Conservation (phyloP, 768 basidiomycete genomes). For the Mycena sanguinolenta region DNA sequence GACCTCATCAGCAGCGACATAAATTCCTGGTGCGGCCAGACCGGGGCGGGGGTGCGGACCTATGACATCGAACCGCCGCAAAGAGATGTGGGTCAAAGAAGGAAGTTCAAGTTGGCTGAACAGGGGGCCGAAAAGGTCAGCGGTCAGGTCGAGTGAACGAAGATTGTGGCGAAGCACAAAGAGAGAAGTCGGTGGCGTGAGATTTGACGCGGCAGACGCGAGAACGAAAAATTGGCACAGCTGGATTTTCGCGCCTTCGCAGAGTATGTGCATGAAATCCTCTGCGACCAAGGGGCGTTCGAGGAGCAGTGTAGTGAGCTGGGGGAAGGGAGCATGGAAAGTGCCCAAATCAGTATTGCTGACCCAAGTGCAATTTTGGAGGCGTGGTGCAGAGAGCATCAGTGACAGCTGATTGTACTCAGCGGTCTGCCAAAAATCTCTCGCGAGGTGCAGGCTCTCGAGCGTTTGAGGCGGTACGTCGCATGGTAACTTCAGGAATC, state of each 20-base stretch:
- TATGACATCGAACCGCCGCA: slow-evolving; percentile 36
- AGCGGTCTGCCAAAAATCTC: slow-evolving; percentile 38
- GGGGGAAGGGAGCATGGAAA: slow-evolving; percentile 44
- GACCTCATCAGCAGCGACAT: slow-evolving; percentile 42
- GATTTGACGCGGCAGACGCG: slow-evolving; percentile 10
- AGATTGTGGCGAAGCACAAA: slow-evolving; percentile 39
- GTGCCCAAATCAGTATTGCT: slow-evolving; percentile 36
- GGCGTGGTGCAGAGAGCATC: slow-evolving; percentile 42
- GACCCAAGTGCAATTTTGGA: slow-evolving; percentile 42
- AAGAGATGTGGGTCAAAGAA: slow-evolving; percentile 38
- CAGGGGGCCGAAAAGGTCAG: slow-evolving; percentile 38
- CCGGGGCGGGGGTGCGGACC: slow-evolving; percentile 31
- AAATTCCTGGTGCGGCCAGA: slow-evolving; percentile 44
- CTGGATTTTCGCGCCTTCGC: slow-evolving; percentile 32
- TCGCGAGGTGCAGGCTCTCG: slow-evolving; percentile 43
- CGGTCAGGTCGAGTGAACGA: slow-evolving; percentile 38
- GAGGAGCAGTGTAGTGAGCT: slow-evolving; percentile 43
- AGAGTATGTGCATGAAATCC: slow-evolving; percentile 41
- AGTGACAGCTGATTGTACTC: slow-evolving; percentile 37
- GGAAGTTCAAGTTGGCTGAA: slow-evolving; percentile 45
- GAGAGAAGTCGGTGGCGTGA: not conserved
- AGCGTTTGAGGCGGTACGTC: slow-evolving; percentile 39
- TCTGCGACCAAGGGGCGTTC: slow-evolving; percentile 39
- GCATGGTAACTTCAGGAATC: slow-evolving; percentile 33
- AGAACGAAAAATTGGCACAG: slow-evolving; percentile 35